Percentiles rank a stretch among this genome's conserved stretches.
phyloP scores from a whole-genome alignment of 2,329 filamentous ascomycete species.

The Hypomyces rosellus region DNA sequence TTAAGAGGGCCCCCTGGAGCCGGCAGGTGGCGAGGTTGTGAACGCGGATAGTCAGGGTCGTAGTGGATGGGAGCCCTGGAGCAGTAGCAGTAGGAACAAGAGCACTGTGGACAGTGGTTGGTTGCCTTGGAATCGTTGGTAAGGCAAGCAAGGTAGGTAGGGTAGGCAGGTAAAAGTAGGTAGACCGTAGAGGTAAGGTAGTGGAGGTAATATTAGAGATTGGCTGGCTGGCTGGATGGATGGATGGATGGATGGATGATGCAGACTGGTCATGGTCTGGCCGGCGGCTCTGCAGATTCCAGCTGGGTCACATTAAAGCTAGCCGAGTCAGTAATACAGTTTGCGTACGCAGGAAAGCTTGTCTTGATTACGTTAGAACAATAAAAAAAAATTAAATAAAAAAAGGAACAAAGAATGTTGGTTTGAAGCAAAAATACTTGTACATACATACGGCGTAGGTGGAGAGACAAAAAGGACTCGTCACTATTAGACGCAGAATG shows the following conservation, averaged over 20 bases:
- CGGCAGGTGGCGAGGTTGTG: not conserved
- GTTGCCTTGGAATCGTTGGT: not conserved
- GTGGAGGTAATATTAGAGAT: not conserved
- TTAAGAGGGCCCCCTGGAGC: not conserved
- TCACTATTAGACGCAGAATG: too few species aligned
- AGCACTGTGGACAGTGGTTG: too few species aligned
- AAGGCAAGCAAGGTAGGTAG: too few species aligned
- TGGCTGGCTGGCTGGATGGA: too few species aligned
- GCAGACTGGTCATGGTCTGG: not conserved
- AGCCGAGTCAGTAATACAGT: too few species aligned
- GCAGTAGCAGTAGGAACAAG: conserved; percentile 2
- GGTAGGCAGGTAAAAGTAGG: not conserved
- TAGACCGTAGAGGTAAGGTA: not conserved
- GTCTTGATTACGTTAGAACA: too few species aligned
- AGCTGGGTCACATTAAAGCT: too few species aligned
- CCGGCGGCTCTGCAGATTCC: too few species aligned
- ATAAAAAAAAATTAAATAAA: too few species aligned
- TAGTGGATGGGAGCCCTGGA: not conserved
- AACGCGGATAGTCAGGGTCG: not conserved
- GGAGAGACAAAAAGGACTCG: not conserved
- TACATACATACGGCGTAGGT: not conserved
- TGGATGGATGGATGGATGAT: too few species aligned
- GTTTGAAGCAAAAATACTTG: not conserved
- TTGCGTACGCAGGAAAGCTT: too few species aligned
- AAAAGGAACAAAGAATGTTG: not conserved